These are phyloP conservation scores for Monosporozyma yasuniensis DNA, from an alignment of 805 yeast genomes.

Conservation along the genomic window DNA sequence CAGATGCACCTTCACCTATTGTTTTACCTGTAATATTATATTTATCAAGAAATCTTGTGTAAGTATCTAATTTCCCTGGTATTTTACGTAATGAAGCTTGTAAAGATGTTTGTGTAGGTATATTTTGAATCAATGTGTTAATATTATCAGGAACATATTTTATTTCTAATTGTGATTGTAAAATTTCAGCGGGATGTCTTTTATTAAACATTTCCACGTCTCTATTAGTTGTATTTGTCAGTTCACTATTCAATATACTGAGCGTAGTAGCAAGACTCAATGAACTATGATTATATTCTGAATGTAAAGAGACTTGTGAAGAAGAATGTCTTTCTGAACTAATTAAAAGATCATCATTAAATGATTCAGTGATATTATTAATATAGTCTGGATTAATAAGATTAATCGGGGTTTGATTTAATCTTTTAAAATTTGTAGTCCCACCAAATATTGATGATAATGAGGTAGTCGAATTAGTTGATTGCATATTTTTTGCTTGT, in stretches of 20 bases:
- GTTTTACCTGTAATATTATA: conserved; percentile 69
- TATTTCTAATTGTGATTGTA: conserved; percentile 22
- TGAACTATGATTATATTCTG: conserved; percentile 1
- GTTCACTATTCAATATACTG: neutral
- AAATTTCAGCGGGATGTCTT: conserved; percentile 24
- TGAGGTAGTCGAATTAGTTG: conserved; percentile 1
- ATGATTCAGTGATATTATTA: neutral
- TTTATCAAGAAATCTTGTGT: conserved; percentile 38
- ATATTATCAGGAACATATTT: conserved; percentile 34
- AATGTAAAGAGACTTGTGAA: conserved; percentile 3
- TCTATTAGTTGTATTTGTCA: too few relatives aligned
- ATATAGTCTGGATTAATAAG: neutral
- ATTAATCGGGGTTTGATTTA: neutral
- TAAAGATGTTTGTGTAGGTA: neutral
- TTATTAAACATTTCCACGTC: neutral
- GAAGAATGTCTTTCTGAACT: neutral
- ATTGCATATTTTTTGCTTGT: neutral
- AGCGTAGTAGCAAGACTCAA: neutral
- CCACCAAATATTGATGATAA: conserved; percentile 7
- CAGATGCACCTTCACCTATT: conserved; percentile 91
- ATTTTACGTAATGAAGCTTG: neutral
- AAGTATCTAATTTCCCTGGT: too few relatives aligned
- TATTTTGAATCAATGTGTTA: conserved; percentile 1
- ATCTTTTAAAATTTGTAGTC: conserved; percentile 4
- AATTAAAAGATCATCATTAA: neutral